Evolutionary conservation across 345 rosid species (phyloP), one percentile per base, ranked within the genome.

Genomic region (Populus ilicifolia): DNA sequence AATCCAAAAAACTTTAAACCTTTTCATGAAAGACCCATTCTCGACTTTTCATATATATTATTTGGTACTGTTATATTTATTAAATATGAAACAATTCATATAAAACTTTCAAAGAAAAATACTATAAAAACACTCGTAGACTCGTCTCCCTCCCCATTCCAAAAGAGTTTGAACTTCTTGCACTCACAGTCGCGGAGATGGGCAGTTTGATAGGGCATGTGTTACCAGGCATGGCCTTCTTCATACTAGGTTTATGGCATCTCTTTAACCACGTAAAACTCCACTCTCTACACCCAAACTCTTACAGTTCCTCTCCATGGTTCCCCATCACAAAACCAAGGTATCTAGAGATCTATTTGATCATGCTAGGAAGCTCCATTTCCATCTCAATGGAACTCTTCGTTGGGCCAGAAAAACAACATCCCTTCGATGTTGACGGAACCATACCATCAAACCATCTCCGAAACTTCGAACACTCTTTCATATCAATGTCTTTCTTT

Each of bases 371-470:
- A 41, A 86, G 88, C 72, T 87, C 85, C 70, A 64, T 89, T 59
- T 92, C 93, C 69, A 77, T 93, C 13, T 84, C 88, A 23, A 83
- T 89, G 77, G 98, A 93, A 76, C 93, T 93, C 77, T 89, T 93
- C 75, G 82, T 93, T 44, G 89, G 95, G 8, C 97, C 93, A 1
- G 74, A 67, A 70, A 88, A 80, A 35, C 95, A 92, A 84, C 95
- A 90, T 18, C 98, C 98, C 25, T 83, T 93, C n/a, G 95, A 93
- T 77, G 23, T 80, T 0, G 98, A 92, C 59, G 93, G 94, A 50
- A 89, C 97, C 64, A 90, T 93, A 43, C 97, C 97, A 21, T 85
- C 93, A 27, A 86, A 85, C 84, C 98, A 93, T 80, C 94, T 92
- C 66, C 95, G 86, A 77, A 93, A 93, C 88, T 87, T 92, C 41